Percentiles rank a stretch among this genome's conserved stretches.
These are phyloP conservation scores for Mycena belliarum DNA, from an alignment of 768 basidiomycete species.

Conservation along the genomic window DNA sequence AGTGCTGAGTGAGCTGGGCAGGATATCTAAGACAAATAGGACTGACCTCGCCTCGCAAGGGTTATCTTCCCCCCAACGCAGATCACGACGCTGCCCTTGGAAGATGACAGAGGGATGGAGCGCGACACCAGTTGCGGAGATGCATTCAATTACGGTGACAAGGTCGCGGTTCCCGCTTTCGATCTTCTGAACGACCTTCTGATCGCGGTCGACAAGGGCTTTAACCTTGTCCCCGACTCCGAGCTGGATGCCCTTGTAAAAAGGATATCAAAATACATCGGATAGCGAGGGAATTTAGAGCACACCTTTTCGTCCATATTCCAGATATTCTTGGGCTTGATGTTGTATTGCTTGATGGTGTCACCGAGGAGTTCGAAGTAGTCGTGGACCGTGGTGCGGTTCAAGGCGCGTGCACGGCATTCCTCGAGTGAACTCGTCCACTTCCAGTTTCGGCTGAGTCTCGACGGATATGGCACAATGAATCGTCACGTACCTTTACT, in stretches of 20 bases:
- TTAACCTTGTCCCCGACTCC: background rate
- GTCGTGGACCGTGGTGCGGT: background rate
- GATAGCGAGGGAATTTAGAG: no score
- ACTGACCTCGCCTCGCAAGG: constrained; percentile 20
- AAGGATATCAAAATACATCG: no score
- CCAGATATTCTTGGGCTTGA: constrained; percentile 1
- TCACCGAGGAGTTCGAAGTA: background rate
- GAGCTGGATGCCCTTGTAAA: constrained; percentile 4
- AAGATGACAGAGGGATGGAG: constrained; percentile 42
- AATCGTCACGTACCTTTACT: background rate
- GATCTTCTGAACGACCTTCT: constrained; percentile 20
- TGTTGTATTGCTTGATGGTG: background rate
- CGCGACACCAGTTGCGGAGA: constrained; percentile 42
- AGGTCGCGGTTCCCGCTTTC: constrained; percentile 39
- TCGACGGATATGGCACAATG: no score
- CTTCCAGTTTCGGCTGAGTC: no score
- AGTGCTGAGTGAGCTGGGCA: no score
- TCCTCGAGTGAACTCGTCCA: constrained; percentile 5
- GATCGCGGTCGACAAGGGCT: background rate
- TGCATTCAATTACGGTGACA: constrained; percentile 48
- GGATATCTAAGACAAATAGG: background rate
- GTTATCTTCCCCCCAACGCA: constrained; percentile 18
- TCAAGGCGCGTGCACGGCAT: constrained; percentile 5
- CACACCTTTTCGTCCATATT: constrained; percentile 12
- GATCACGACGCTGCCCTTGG: constrained; percentile 13